Base-by-base conservation (phyloP, 139 green algal genomes). In the Monoraphidium neglectum region DNA sequence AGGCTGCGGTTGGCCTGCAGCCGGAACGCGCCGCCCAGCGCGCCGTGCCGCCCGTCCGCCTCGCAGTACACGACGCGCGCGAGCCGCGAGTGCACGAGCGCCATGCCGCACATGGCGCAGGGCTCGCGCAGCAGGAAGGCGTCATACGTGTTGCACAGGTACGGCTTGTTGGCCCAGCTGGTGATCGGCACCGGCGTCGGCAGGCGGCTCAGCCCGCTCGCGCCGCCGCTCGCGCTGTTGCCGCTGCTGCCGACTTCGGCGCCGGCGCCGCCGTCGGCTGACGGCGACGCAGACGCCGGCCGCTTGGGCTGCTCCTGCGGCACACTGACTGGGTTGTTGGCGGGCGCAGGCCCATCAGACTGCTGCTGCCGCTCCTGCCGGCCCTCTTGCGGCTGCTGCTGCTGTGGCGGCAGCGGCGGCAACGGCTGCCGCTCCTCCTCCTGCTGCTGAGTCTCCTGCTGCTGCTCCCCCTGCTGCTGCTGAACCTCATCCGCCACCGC, bases 21-120 rank as follows among this genome's bases (percentile, higher is more conserved):
- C 33, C 74, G 70, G 40, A 80, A 75, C 32, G 6, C 32, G 26
- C 68, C 67, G 4, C 89, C 89, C 35, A 97, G 59, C 6, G 86
- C 89, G 1, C 92, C 93, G 15, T 61, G 8, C 2, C 4, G 1
- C 0, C 6, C 5, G 67, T 94, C 85, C 1, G 68, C 38, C 13
- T 53, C 13, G 57, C 80, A 89, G 77, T 86, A 96, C 0, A 97
- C 63, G 1, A 98, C 88, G 0, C 94, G 71, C 57, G 87, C 63
- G 28, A 98, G 62, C 0, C 95, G 77, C 1, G 85, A 93, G 84
- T 99, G 95, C 77, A 96, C 87, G 74, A 98, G 71, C 2, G 87
- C 95, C 95, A 98, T 98, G 16, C 91, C 92, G 68, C 95, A 99
- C 95, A 99, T 99, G 8, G 84, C 77, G 80, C 95, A 99, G 0